Base-by-base conservation (phyloP, 2,329 filamentous ascomycete species). In the Cladobotryum mycophilum region DNA sequence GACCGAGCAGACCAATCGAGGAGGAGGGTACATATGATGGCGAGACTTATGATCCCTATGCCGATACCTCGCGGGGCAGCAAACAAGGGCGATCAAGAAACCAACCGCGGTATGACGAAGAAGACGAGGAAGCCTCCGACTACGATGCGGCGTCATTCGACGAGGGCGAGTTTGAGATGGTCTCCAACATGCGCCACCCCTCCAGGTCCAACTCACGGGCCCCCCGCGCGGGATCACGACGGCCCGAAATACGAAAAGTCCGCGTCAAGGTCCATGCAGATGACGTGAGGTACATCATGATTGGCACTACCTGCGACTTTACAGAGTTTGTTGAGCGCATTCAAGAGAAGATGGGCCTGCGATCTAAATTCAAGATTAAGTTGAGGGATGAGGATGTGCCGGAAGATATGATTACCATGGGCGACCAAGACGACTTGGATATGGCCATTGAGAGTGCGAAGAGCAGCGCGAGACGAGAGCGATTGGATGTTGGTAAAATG, bases 341-440 rank as follows among this genome's bases (percentile, higher is more conserved):
- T 53, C 80, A 86, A 43, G 86, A 90, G 55, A 99, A 99, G 70
- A 96, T 97, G 63, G 84, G 80, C 13, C 76, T 96, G 50, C 75
- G 80, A 49, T 73, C 85, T 55, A 81, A 82, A 51, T 92, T 96
- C 73, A 95, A 91, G 76, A 85, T 96, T 69, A 93, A 93, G 75
- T 82, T 91, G 60, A 82, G 80, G 62, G 89, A 95, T 56, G 93
- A 97, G 59, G 86, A 89, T 58, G 69, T 75, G 53, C 79, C 80
- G 1, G 77, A 85, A 49, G 92, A 97, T 63, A 92, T 96, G 87
- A 95, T 99, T 63, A 96, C 92, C 33, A 86, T 99, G 81, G 90
- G 87, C 30, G 93, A 99, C 67, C 89, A 96, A 68, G 93, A 99
- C 63, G 93, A 99, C 71, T 71, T 96, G 55, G 91, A 97, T 46